phyloP scores from a whole-genome alignment of 305 asterid genomes.

The Fraxinus dipetala region DNA sequence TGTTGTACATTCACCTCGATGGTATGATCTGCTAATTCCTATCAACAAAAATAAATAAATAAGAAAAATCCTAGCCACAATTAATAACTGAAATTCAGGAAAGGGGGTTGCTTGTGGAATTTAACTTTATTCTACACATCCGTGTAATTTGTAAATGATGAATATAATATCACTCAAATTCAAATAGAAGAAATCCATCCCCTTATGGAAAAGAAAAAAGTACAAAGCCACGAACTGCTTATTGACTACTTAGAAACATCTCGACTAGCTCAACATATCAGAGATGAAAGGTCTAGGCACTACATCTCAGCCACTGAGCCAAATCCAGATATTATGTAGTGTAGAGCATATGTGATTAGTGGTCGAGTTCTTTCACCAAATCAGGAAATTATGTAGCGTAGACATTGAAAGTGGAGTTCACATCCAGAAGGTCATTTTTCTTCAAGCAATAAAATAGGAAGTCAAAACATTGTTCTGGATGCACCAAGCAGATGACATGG shows the following conservation, averaged over 20 bases:
- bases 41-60: slow-evolving; percentile 7
- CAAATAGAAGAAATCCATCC: neutral
- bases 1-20: slow-evolving; percentile 74
- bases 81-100: neutral
- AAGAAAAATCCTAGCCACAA: neutral
- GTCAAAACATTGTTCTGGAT: neutral
- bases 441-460: neutral
- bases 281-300: neutral
- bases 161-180: neutral
- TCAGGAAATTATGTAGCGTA: neutral
- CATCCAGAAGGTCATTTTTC: neutral
- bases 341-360: neutral
- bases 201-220: neutral
- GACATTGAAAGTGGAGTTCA: neutral
- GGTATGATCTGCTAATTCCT: slow-evolving; percentile 85
- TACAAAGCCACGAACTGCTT: slow-evolving; percentile 1
- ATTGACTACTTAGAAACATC: neutral
- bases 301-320: neutral
- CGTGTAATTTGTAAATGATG: neutral
- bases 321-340: neutral
- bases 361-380: neutral
- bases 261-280: neutral
- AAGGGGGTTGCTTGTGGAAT: neutral
- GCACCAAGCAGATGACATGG: neutral
- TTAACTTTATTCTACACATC: neutral